Conservation (phyloP, 139 green algal genomes). For the Chlamydomonas schloesseri region DNA sequence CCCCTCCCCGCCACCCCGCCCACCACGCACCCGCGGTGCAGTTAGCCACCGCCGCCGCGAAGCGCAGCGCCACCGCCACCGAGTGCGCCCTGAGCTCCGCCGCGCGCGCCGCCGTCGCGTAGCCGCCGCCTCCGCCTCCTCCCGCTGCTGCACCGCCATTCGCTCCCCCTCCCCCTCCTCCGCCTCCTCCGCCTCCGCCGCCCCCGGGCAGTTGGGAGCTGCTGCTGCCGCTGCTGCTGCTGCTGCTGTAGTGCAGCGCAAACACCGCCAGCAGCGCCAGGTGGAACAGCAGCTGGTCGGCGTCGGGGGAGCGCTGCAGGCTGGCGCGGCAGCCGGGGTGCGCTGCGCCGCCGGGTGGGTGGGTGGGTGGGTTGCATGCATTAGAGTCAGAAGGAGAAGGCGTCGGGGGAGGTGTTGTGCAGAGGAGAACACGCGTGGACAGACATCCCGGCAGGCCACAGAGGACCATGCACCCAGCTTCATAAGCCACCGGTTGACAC, state of each 20-base stretch:
- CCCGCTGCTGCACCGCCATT: background rate
- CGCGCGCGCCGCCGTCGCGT: background rate
- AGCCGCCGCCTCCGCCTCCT: background rate
- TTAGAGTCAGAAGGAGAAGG: background rate
- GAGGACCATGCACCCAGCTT: too few species aligned
- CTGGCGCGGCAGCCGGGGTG: slow-evolving; percentile 15
- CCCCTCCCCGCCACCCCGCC: too few species aligned
- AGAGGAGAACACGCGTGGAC: too few species aligned
- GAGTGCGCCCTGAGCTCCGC: slow-evolving; percentile 5
- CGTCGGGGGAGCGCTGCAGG: background rate
- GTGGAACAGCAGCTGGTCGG: slow-evolving; percentile 58
- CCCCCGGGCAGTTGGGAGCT: background rate
- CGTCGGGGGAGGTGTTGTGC: too few species aligned
- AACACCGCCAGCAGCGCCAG: slow-evolving; percentile 60
- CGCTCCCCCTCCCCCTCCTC: background rate
- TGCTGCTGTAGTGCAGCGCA: slow-evolving; percentile 31
- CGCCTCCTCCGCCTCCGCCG: background rate
- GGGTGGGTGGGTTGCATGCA: background rate
- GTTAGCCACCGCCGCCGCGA: slow-evolving; percentile 6
- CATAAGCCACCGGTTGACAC: too few species aligned
- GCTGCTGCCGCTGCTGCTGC: too few species aligned
- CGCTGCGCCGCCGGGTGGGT: background rate
- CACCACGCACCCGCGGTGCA: background rate
- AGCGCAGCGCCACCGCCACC: slow-evolving; percentile 6
- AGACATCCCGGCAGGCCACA: too few species aligned